These are phyloP conservation scores for Candida coquimbonensis DNA, from an alignment of 805 yeast species.

Conservation along the genomic window DNA sequence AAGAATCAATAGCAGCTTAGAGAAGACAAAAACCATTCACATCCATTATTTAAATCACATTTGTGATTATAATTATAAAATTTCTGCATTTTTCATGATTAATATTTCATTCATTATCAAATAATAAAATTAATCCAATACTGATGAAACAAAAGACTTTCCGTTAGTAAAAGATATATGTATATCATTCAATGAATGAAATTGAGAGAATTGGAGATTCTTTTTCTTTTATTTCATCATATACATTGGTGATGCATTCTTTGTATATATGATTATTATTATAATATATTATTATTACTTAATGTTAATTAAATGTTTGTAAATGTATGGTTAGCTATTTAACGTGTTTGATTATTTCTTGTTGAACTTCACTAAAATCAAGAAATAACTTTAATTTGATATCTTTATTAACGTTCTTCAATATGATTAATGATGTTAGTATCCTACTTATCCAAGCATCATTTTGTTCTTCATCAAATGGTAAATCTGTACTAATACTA, in stretches of 20 bases:
- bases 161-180: too few relatives aligned
- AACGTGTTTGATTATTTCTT: constrained; percentile 19
- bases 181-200: too few relatives aligned
- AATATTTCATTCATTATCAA: too few relatives aligned
- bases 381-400: constrained; percentile 15
- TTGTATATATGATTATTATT: neutral
- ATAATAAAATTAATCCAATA: too few relatives aligned
- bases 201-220: too few relatives aligned
- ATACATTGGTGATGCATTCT: neutral
- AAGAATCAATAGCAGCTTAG: neutral
- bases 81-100: too few relatives aligned
- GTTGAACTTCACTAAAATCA: constrained; percentile 20
- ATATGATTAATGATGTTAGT: constrained; percentile 18
- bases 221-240: too few relatives aligned
- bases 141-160: too few relatives aligned
- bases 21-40: neutral
- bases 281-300: neutral
- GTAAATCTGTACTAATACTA: neutral
- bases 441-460: constrained; percentile 54
- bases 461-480: constrained; percentile 38
- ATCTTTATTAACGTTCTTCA: constrained; percentile 13
- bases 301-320: neutral
- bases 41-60: neutral
- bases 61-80: neutral
- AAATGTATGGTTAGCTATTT: neutral